These are phyloP conservation scores for Cyclotella kingstonii DNA, from an alignment of 108 stramenopile genomes.

Conservation along the genomic window DNA sequence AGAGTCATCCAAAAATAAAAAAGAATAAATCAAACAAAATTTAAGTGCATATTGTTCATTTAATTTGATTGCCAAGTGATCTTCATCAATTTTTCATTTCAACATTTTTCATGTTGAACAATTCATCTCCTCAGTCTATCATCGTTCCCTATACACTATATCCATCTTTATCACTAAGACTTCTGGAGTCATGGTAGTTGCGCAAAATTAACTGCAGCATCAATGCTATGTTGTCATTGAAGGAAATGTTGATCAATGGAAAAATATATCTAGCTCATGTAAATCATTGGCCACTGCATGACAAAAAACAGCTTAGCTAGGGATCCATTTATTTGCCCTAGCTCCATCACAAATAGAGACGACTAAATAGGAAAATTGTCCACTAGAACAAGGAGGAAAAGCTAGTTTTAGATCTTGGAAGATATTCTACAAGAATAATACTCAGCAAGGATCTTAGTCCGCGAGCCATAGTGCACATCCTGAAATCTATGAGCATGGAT, in stretches of 20 bases:
- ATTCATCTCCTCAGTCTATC: no score
- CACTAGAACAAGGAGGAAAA: constrained; percentile 34
- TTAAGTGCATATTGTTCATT: constrained; percentile 60
- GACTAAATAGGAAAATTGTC: constrained; percentile 59
- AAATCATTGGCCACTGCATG: constrained; percentile 50
- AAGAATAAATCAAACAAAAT: background rate
- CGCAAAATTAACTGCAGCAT: constrained; percentile 53
- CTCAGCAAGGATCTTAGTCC: no score
- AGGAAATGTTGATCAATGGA: constrained; percentile 49
- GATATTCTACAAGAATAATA: constrained; percentile 19
- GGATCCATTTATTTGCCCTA: constrained; percentile 55
- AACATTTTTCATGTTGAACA: background rate
- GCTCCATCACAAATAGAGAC: constrained; percentile 48
- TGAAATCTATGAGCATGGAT: constrained; percentile 6
- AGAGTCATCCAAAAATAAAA: background rate
- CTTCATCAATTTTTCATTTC: background rate
- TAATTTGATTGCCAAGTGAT: constrained; percentile 68
- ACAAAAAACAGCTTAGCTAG: constrained; percentile 21
- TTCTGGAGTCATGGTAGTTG: constrained; percentile 76
- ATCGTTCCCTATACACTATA: no score
- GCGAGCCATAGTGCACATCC: no score
- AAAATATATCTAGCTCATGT: constrained; percentile 66
- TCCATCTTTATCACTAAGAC: no score
- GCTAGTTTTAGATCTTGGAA: constrained; percentile 56
- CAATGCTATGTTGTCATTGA: constrained; percentile 56